Evolutionary conservation across 176 grass and related monocot genomes (phyloP).

Genomic region (Poa pratensis): DNA sequence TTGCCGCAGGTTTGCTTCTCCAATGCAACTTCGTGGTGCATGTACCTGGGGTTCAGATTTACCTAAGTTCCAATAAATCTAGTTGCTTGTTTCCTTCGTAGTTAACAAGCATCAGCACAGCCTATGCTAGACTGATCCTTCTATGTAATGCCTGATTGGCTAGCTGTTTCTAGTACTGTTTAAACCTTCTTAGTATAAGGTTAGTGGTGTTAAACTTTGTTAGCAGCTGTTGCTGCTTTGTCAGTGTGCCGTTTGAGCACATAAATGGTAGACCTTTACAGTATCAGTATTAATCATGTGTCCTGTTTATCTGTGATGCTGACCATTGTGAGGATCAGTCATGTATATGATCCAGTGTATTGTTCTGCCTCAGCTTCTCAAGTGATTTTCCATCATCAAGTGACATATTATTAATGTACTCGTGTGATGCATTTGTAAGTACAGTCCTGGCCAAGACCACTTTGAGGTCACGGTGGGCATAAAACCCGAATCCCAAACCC

Average conservation of each 20-base stretch:
- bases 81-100: not conserved
- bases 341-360: not conserved
- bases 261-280: not conserved
- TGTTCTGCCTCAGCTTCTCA: not conserved
- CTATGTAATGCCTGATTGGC: conserved; percentile 8
- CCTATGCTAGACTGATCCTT: conserved; percentile 30
- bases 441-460: too few relatives aligned
- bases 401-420: not conserved
- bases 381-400: not conserved
- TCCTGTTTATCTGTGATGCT: not conserved
- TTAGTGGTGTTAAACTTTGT: not conserved
- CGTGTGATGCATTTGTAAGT: not conserved
- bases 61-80: conserved; percentile 9
- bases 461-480: too few relatives aligned
- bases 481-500: too few relatives aligned
- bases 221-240: not conserved
- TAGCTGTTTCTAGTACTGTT: conserved; percentile 16
- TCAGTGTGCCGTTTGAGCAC: not conserved
- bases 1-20: conserved; percentile 42
- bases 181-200: not conserved
- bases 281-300: not conserved
- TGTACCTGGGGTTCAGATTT: conserved; percentile 29
- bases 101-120: not conserved
- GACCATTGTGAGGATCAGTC: not conserved
- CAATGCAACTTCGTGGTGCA: not conserved